Base-by-base conservation (phyloP, 1,139 yeast species). In the Suhomyces guaymorum region DNA sequence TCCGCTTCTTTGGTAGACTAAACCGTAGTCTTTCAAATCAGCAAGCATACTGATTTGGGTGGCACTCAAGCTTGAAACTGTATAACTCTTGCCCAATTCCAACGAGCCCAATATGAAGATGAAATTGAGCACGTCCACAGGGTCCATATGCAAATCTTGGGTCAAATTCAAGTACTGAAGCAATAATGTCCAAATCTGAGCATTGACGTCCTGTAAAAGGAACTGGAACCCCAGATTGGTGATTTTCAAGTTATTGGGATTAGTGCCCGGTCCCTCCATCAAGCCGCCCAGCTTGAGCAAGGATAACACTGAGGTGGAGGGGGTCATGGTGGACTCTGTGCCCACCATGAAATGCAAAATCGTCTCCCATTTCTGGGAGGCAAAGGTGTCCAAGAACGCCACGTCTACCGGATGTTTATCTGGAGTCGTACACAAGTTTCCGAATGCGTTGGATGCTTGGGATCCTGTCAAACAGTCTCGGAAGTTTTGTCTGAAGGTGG, bases 261-360 rank as follows among this genome's bases (percentile, higher is more conserved):
- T 41, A 2, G 54, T 45, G 1, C 59, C 59, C 3, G 60, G 49
- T 1, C 75, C 73, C 51, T 85, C 95, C 96, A 92, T 89, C 35
- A 92, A 66, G 2, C 90, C 92, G 39, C 96, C 85, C 63, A 82
- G 88, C 44, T 75, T 73, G 30, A 84, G 60, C 15, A 84, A 61
- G 22, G 79, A 74, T 28, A 84, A 60, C 1, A 84, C 92, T 14
- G 86, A 84, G 16, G 72, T 70, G 22, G 87, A 80, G 5, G 96
- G 95, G 2, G 75, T 66, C 8, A 69, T 66, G 14, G 79, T 66
- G 30, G 80, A 64, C 38, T 84, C 84, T 0, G 96, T 87, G 3
- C 97, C 97, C 29, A 92, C 98, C 97, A 92, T 92, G 62, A 83
- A 92, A 68, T 94, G 98, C 49, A 94, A 69, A 48, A 94, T 92